Conservation (phyloP, 2,329 filamentous ascomycete genomes). For the Lasiodiplodia sp. region DNA sequence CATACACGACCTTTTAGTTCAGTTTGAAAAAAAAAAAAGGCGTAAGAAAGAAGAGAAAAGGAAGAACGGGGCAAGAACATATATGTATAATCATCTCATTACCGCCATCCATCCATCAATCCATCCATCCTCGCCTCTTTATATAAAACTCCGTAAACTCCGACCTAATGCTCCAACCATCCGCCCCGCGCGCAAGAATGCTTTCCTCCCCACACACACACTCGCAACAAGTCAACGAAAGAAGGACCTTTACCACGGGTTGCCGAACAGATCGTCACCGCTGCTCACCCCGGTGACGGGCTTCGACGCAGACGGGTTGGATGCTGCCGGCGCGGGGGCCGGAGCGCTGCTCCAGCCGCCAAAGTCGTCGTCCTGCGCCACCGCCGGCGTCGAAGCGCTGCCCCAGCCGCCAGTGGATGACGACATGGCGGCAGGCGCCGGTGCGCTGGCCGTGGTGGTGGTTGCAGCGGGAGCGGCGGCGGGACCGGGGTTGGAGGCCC, state of each 20-base stretch:
- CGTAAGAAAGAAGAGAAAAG: background rate
- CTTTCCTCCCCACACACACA: too few species aligned
- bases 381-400: slow-evolving; percentile 65
- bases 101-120: background rate
- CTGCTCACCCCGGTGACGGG: slow-evolving; percentile 64
- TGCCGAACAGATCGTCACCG: slow-evolving; percentile 87
- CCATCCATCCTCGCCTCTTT: too few species aligned
- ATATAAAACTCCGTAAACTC: slow-evolving; percentile 7
- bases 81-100: background rate
- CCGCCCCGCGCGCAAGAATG: background rate
- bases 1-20: background rate
- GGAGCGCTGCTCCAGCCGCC: slow-evolving; percentile 89
- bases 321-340: slow-evolving; percentile 52
- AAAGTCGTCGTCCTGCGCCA: slow-evolving; percentile 92
- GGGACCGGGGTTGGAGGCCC: slow-evolving; percentile 61
- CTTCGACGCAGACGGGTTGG: slow-evolving; percentile 42
- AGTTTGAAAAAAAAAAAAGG: background rate
- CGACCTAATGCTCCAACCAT: slow-evolving; percentile 4
- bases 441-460: slow-evolving; percentile 47
- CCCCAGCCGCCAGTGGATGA: slow-evolving; percentile 56
- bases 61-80: too few species aligned
- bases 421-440: slow-evolving; percentile 37
- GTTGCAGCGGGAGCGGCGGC: slow-evolving; percentile 52
- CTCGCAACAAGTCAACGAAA: slow-evolving; percentile 46
- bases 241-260: slow-evolving; percentile 75